Evolutionary conservation across 192 early-diverging fungal genomes (phyloP), one percentile per base, ranked within the genome.

Genomic region (Funneliformis mosseae): DNA sequence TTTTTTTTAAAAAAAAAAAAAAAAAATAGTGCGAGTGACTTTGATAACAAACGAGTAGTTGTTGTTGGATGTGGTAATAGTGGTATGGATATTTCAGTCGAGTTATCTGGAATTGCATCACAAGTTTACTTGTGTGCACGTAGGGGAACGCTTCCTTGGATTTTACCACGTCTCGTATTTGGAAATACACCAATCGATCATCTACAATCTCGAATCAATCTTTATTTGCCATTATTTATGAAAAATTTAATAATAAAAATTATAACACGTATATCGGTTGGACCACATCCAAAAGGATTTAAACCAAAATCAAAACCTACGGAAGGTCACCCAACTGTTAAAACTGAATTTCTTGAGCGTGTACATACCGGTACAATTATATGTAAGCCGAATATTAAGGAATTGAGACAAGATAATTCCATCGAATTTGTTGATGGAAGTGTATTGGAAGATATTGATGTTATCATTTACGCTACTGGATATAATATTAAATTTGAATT

Each of bases 401-500:
- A 78, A 48, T 79, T 92, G 33, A 81, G 77, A 5, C 68, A 73
- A 2, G 88, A 82, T n/a, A 81, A 80, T 16, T 77, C 73, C 8
- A 84, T 91, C 41, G 74, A 85, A 77, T 92, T 93, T 83, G 84
- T 82, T 1, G 92, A 93, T 80, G 89, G 87, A 28, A 88, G 87
- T 4, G 79, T 79, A 33, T 27, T 85, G 28, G 86, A 88, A 8
- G 59, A 86, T 33, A 83, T 92, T 16, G 92, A 93, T 82, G 66
- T 72, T 23, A 82, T 93, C 5, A 83, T 92, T 28, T 91, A 86
- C 63, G 91, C 90, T 74, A 93, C 92, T 0, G 92, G 92, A 4
- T 92, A 90, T 82, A 64, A 85, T 4, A 88, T 87, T 77, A 83
- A 85, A 12, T 83, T 85, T 70, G 86, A 86, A 0, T 90, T 88